Percentiles rank a stretch among this genome's conserved stretches.
Conservation (phyloP, 257 asterid species). For the Plantago major region DNA sequence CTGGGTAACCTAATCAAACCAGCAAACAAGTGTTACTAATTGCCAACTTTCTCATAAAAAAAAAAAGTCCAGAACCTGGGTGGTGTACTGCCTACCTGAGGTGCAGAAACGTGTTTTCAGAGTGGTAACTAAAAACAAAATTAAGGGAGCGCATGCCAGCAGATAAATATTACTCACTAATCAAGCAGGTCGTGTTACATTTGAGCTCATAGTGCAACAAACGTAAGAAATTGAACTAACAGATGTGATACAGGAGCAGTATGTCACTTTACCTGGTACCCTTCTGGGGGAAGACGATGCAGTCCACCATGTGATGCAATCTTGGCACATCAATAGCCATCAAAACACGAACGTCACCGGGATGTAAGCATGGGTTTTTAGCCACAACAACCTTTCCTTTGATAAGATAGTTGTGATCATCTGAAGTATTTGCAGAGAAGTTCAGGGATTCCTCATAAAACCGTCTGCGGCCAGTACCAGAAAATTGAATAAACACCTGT, state of each 20-base stretch:
- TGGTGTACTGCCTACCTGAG: too few species aligned
- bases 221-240: neutral
- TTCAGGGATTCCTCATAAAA: conserved; percentile 27
- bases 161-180: too few species aligned
- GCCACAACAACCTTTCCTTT: conserved; percentile 70
- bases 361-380: conserved; percentile 92
- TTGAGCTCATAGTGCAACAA: too few species aligned
- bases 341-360: conserved; percentile 87
- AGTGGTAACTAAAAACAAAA: too few species aligned
- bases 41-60: too few species aligned
- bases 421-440: conserved; percentile 18
- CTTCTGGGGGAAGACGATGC: conserved; percentile 75
- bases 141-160: too few species aligned
- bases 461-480: conserved; percentile 36
- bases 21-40: too few species aligned
- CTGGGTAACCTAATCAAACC: too few species aligned
- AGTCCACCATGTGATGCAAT: conserved; percentile 85
- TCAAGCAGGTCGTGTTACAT: too few species aligned
- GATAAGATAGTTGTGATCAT: conserved; percentile 20
- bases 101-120: too few species aligned
- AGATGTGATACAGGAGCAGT: too few species aligned
- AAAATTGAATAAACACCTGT: conserved; percentile 68
- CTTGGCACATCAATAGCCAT: conserved; percentile 51
- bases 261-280: conserved; percentile 56
- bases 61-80: too few species aligned